Percentiles rank a stretch among this genome's conserved stretches.
Conservation (phyloP, 1,284 basidiomycete genomes). For the Trametes sp. region DNA sequence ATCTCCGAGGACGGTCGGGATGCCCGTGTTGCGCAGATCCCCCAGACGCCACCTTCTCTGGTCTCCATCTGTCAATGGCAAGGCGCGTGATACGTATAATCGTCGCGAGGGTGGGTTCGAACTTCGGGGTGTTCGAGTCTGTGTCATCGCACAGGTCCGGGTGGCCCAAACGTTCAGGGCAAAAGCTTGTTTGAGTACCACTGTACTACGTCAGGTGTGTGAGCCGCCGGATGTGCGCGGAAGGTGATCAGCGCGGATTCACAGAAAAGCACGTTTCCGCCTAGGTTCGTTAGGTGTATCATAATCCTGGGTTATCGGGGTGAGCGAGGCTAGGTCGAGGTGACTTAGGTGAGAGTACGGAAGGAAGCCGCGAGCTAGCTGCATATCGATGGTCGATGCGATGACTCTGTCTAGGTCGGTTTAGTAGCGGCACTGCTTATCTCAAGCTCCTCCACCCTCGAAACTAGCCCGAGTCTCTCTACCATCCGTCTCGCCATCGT, state of each 20-base stretch:
- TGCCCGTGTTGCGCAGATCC: slow-evolving; percentile 2
- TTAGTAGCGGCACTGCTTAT: slow-evolving; percentile 2
- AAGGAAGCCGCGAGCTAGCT: not conserved
- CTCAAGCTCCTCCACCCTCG: not conserved
- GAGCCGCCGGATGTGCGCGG: too few relatives aligned
- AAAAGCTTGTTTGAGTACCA: slow-evolving; percentile 10
- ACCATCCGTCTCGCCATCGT: slow-evolving; percentile 3
- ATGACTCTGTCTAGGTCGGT: not conserved
- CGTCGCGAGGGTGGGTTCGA: too few relatives aligned
- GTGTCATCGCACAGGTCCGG: not conserved
- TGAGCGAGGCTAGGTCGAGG: too few relatives aligned
- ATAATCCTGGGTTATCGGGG: too few relatives aligned
- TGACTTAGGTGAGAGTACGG: not conserved
- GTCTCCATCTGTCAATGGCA: not conserved
- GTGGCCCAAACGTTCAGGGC: not conserved
- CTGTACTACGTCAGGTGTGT: too few relatives aligned
- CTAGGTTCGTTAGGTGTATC: not conserved
- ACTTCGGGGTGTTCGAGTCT: not conserved
- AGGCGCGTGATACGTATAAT: not conserved
- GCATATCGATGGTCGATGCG: slow-evolving; percentile 3
- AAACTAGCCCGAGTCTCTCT: not conserved
- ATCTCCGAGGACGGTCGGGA: not conserved
- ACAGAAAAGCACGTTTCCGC: not conserved
- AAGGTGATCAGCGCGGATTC: not conserved
- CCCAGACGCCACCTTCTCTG: not conserved